These are phyloP conservation scores for Chaetoscypha palmicola DNA, from an alignment of 2,329 filamentous ascomycete genomes.

Conservation along the genomic window DNA sequence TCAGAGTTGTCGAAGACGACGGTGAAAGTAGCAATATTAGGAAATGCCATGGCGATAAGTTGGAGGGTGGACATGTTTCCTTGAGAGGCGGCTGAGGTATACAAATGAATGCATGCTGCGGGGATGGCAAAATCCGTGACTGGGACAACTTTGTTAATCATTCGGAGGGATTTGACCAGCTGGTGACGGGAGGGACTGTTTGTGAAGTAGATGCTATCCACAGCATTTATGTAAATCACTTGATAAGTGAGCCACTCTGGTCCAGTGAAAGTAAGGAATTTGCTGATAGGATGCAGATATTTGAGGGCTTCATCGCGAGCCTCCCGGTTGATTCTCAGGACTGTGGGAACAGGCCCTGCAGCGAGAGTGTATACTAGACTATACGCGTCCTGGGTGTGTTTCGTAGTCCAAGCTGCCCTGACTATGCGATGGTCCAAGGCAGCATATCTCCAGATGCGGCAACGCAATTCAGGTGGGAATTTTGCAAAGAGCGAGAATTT, in stretches of 20 bases:
- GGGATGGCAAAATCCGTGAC: neutral
- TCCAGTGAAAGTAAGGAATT: neutral
- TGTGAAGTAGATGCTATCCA: slow-evolving; percentile 2
- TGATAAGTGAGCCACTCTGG: neutral
- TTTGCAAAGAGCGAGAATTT: neutral
- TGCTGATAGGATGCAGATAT: neutral
- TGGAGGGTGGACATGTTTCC: too few relatives aligned
- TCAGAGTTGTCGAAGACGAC: too few relatives aligned
- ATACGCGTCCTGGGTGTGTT: neutral
- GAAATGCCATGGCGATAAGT: too few relatives aligned
- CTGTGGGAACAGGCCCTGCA: slow-evolving; percentile 10
- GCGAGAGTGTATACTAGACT: slow-evolving; percentile 6
- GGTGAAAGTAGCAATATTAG: too few relatives aligned
- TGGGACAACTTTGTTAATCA: neutral
- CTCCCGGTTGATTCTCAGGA: slow-evolving; percentile 7
- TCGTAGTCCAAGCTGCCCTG: neutral
- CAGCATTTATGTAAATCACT: neutral
- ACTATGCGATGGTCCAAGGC: neutral
- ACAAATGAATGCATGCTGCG: neutral
- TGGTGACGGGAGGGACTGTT: neutral
- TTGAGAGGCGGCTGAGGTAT: too few relatives aligned
- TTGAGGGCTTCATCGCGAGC: slow-evolving; percentile 8
- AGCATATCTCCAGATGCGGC: neutral
- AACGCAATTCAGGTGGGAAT: neutral
- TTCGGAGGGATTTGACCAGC: neutral